phyloP scores from a whole-genome alignment of 352 stramenopile genomes.

The Pythium chondricola region DNA sequence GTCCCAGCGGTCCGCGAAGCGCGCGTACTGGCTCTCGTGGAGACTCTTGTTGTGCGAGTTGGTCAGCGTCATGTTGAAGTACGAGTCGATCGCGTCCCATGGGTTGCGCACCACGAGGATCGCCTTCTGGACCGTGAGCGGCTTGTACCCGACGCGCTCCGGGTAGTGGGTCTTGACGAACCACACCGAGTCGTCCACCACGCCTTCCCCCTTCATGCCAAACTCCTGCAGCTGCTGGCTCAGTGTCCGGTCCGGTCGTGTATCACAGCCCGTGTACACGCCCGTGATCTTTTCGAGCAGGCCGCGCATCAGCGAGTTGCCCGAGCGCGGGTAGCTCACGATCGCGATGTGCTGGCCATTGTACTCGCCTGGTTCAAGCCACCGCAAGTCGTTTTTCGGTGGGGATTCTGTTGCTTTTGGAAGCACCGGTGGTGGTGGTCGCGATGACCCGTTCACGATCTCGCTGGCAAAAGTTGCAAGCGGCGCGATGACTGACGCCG shows the following conservation, averaged over 20 bases:
- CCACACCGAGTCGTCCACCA: constrained; percentile 92
- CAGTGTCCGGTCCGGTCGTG: constrained; percentile 90
- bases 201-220: constrained; percentile 90
- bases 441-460: background rate
- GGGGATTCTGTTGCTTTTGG: constrained; percentile 3
- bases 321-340: constrained; percentile 95
- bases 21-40: constrained; percentile 79
- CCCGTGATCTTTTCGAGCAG: constrained; percentile 93
- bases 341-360: constrained; percentile 78
- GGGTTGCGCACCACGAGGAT: constrained; percentile 92
- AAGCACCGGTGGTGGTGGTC: constrained; percentile 5
- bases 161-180: constrained; percentile 99
- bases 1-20: constrained; percentile 87
- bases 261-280: constrained; percentile 96
- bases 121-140: constrained; percentile 66
- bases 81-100: constrained; percentile 98
- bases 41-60: constrained; percentile 92
- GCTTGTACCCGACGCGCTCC: constrained; percentile 91
- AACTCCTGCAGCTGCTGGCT: constrained; percentile 85
- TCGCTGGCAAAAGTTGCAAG: too few species aligned
- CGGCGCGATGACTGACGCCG: too few species aligned
- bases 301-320: constrained; percentile 96
- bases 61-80: constrained; percentile 97
- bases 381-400: constrained; percentile 42
- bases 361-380: constrained; percentile 59